Evolutionary conservation across 352 stramenopile genomes (phyloP), one percentile per base, ranked within the genome.

Genomic region (Blastocystis hominis): DNA sequence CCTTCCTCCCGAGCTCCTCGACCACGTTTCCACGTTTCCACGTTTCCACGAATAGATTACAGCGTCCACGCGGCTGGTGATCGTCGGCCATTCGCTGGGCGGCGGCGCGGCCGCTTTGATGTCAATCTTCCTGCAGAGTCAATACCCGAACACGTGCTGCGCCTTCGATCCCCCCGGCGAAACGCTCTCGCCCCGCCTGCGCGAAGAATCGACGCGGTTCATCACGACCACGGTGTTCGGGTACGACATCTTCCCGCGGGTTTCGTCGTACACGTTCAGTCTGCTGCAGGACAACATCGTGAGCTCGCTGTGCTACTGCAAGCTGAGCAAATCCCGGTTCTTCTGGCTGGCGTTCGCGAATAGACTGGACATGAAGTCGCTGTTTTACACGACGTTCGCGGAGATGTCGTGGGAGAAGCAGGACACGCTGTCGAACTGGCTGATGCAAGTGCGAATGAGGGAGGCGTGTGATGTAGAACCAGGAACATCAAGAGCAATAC

Each of bases 201-300:
- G 70, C 15, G 70, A 80, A 20, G 30, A 42, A 5, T 64, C 46
- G 0, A 64, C 70, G 20, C 70, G 63, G 9, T 80, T 80, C 70
- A 62, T 61, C 36, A 80, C 70, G 30, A 80, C 70, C 36, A 80
- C 70, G n/a, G 70, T 80, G n/a, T 80, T 80, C 42, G 70, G 70
- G 7, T n/a, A 80, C 55, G 70, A 80, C 30, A 80, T 80, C 50
- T 80, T 80, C 44, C 70, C 70, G 36, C 36, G 70, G 10, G 70
- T 80, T 6, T 80, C 70, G 20, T 80, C 70, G 42, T 80, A 80
- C 50, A 80, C 70, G 24, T 80, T 64, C 4, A 61, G 38, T 30
- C 46, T 80, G 10, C 38, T 80, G 30, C 70, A 80, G 42, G 70
- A 80, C 70, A 80, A 80, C 50, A 62, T 80, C 40, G 55, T 80